These are phyloP conservation scores for Alternaria triticimaculans DNA, from an alignment of 2,329 filamentous ascomycete species.

Conservation along the genomic window DNA sequence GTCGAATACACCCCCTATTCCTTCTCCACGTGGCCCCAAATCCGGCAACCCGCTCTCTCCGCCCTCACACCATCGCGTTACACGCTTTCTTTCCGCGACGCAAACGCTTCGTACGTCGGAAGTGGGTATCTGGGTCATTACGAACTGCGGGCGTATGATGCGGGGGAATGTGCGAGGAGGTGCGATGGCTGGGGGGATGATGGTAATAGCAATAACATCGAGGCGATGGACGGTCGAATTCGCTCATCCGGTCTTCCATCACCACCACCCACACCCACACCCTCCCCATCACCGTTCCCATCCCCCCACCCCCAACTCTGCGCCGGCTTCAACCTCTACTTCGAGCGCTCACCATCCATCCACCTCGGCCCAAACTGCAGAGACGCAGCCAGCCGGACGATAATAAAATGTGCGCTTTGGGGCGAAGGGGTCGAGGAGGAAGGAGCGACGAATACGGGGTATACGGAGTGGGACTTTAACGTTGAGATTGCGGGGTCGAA, in stretches of 20 bases:
- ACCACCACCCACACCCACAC: too few relatives aligned
- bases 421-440: background rate
- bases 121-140: background rate
- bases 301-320: background rate
- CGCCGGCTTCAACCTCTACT: constrained; percentile 12
- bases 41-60: background rate
- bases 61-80: background rate
- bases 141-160: constrained; percentile 1
- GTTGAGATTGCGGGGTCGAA: constrained; percentile 8
- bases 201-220: too few relatives aligned
- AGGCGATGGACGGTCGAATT: too few relatives aligned
- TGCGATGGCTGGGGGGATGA: background rate
- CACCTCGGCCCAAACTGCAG: background rate
- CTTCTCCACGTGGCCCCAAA: background rate
- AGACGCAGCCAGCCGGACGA: background rate
- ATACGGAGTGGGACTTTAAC: constrained; percentile 7
- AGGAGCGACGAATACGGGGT: background rate
- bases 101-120: constrained; percentile 1
- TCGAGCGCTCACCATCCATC: constrained; percentile 5
- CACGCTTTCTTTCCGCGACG: background rate
- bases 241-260: too few relatives aligned
- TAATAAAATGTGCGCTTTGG: constrained; percentile 14
- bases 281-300: too few relatives aligned
- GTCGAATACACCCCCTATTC: background rate
- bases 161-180: background rate